Evolutionary conservation across 129 eudicot species (phyloP).

Genomic region (sunflower (Helianthus annuus)): DNA sequence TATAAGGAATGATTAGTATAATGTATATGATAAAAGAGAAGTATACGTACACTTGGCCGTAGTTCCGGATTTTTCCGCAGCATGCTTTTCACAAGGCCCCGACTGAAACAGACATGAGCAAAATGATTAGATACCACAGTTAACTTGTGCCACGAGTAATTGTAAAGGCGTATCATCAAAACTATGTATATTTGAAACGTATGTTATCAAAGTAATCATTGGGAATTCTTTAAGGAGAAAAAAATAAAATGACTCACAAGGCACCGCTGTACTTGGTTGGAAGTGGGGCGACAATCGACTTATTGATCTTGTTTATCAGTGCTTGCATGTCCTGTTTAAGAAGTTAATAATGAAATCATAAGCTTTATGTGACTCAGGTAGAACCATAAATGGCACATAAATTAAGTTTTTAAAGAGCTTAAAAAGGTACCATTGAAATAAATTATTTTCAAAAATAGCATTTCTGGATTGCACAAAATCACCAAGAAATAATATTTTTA

Average conservation of each 20-base stretch:
- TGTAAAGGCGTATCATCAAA: constrained; percentile 10
- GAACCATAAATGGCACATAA: background rate
- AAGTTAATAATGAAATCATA: constrained; percentile 11
- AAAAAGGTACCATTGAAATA: constrained; percentile 2
- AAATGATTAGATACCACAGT: constrained; percentile 23
- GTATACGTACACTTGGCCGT: constrained; percentile 71
- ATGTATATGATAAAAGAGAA: constrained; percentile 26
- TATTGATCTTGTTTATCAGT: constrained; percentile 87
- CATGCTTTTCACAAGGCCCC: constrained; percentile 90
- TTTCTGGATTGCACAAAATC: too few relatives aligned
- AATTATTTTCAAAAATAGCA: background rate
- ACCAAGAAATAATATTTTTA: background rate
- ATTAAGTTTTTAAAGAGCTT: background rate
- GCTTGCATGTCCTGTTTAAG: constrained; percentile 92
- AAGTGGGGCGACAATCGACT: constrained; percentile 94
- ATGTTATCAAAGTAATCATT: background rate
- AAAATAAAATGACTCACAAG: constrained; percentile 57
- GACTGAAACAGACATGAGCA: constrained; percentile 48
- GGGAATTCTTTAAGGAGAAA: background rate
- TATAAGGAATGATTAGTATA: background rate
- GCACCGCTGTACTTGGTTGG: constrained; percentile 81
- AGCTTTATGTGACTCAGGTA: constrained; percentile 22
- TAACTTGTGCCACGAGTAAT: constrained; percentile 7
- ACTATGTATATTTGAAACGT: background rate
- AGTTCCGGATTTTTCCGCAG: constrained; percentile 94